Evolutionary conservation across 176 grass and related monocot genomes (phyloP), one percentile per base, ranked within the genome.

Genomic region (Aegilops longissima): DNA sequence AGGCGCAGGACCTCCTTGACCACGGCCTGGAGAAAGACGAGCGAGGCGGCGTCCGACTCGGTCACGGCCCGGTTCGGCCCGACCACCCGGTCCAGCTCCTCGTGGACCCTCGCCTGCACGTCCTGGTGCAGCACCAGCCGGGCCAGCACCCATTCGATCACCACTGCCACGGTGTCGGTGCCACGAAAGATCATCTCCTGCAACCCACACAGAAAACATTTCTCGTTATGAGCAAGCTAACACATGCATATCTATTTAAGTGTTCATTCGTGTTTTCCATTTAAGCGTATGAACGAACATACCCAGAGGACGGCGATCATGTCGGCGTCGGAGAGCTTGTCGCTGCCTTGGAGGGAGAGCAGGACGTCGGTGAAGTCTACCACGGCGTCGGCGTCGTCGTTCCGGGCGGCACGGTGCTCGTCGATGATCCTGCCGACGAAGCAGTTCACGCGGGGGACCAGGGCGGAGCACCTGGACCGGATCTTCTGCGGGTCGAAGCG

Each of bases 131-230:
- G 30, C 77, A 91, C 86, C 0, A 92, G 67, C 0, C 92, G 84
- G 3, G 92, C 92, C 42, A 94, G 68, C 67, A 94, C 87, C 95
- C 95, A 97, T 74, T 97, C 95, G 3, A 97, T 90, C 68, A 92
- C 67, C 3, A 97, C 92, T 1, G 95, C 95, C 77, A 97, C 92
- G 1, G 95, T 94, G 86, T 97, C 95, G 68, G 95, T 94, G 67
- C 95, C 95, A 30, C 92, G 88, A 81, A 97, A 97, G 87, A 97
- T 88, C 95, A 97, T 97, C 81, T 97, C 95, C 95, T 97, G 81
- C 80, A 18, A 59, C 18, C 1, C 16, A 8, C 4, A 36, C 17
- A 54, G 25, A 56, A 14, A 49, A 17, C 62, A 29, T 17, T 29
- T 14, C 12, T 49, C 12, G 11, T 5, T 20, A 49, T 33, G 39